Conservation (phyloP, 2,329 filamentous ascomycete species). For the Exophiala sp. region DNA sequence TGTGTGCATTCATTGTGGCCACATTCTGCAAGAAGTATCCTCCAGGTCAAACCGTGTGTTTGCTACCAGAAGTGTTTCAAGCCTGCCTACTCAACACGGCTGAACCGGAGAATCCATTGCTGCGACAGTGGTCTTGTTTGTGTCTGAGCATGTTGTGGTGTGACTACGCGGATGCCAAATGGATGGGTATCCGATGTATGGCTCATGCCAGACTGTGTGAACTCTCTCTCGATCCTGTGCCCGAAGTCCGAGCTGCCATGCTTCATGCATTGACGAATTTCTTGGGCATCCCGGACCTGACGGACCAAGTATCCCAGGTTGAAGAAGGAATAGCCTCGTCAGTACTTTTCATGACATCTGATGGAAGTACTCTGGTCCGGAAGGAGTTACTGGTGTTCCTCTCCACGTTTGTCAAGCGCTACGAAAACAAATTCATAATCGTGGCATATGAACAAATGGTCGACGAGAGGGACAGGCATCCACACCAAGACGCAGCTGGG, state of each 20-base stretch:
- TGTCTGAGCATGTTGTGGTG: conserved; percentile 94
- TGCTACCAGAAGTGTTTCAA: conserved; percentile 67
- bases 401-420: conserved; percentile 82
- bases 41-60: conserved; percentile 84
- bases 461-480: conserved; percentile 69
- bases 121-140: conserved; percentile 92
- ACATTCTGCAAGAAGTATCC: conserved; percentile 96
- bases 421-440: conserved; percentile 87
- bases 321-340: conserved; percentile 88
- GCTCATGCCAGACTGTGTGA: conserved; percentile 76
- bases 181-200: conserved; percentile 84
- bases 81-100: conserved; percentile 77
- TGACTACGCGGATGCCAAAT: conserved; percentile 87
- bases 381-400: conserved; percentile 92
- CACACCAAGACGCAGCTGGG: conserved; percentile 37
- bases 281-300: conserved; percentile 85
- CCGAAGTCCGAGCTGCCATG: conserved; percentile 90
- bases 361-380: conserved; percentile 88
- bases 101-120: conserved; percentile 78
- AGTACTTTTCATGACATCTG: conserved; percentile 82
- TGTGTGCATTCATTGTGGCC: conserved; percentile 96
- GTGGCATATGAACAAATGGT: conserved; percentile 84
- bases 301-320: conserved; percentile 80
- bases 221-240: conserved; percentile 76
- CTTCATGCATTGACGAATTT: conserved; percentile 90